Evolutionary conservation across 2,329 filamentous ascomycete species (phyloP), one percentile per base, ranked within the genome.

Genomic region (Bimuria novae-zelandiae): DNA sequence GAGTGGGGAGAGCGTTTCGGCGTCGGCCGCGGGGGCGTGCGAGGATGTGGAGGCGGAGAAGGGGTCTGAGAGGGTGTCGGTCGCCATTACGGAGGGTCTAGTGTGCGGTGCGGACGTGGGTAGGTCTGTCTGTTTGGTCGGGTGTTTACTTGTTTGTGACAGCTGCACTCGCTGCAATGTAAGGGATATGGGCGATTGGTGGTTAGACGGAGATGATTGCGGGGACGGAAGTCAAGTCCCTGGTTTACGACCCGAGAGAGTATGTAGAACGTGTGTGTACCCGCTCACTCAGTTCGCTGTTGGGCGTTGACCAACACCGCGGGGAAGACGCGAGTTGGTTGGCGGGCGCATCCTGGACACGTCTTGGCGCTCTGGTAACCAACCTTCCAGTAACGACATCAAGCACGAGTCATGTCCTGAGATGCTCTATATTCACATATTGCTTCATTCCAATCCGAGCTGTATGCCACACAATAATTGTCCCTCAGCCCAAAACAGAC

Each of bases 1-100:
- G 7, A 96, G 83, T 4, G 91, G 88, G 0, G 87, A 83, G 56
- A 96, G 72, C 10, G 58, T 67, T 36, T 76, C 74, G 33, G 55
- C 44, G 23, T 32, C 27, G 23, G 25, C 3, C 19, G 19, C 21
- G 14, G 30, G 43, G 7, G 29, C 27, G 14, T 46, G 29, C 0
- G 56, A 50, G 12, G 39, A 51, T 50, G 65, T 67, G 0, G 63
- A 64, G 4, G 60, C 42, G 2, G 57, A 62, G 46, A 61, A 51
- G 22, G 52, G 52, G 3, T 52, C 41, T 29, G 58, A 51, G 49
- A 39, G 33, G 23, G 53, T 22, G 37, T 61, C 48, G 7, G 60
- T 58, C 2, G 65, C 52, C 61, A 64, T 68, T 35, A 16, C n/a
- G 30, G 12, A 14, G 30, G 4, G 33, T n/a, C 8, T 7, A 3